Conservation (phyloP, 1,284 basidiomycete species). For the Spongispora temasekensis region DNA sequence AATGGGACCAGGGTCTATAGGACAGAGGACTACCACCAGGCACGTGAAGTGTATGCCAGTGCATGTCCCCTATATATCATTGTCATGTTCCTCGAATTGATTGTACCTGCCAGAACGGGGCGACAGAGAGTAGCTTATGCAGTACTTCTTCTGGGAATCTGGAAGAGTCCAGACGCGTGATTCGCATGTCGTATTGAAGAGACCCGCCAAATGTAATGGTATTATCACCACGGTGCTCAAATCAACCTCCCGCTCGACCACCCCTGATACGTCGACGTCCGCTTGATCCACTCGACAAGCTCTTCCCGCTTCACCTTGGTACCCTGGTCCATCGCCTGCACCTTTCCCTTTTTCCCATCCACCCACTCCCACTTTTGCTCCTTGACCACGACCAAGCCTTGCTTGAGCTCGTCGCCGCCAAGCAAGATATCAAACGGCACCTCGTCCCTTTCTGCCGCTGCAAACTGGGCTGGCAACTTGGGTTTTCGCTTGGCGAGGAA, state of each 20-base stretch:
- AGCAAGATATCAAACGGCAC: slow-evolving; percentile 92
- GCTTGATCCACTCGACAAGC: slow-evolving; percentile 71
- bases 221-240: too few relatives aligned
- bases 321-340: slow-evolving; percentile 66
- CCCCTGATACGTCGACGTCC: slow-evolving; percentile 45
- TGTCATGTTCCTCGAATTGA: too few relatives aligned
- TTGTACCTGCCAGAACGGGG: too few relatives aligned
- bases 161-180: too few relatives aligned
- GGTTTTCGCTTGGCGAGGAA: slow-evolving; percentile 94
- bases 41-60: too few relatives aligned
- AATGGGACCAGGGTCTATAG: too few relatives aligned
- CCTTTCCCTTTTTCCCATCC: slow-evolving; percentile 73
- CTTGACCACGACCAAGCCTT: slow-evolving; percentile 88
- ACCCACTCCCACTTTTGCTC: slow-evolving; percentile 85
- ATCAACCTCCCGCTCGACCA: slow-evolving; percentile 49
- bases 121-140: too few relatives aligned
- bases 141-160: too few relatives aligned
- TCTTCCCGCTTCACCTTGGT: slow-evolving; percentile 66
- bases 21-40: too few relatives aligned
- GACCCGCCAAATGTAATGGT: too few relatives aligned
- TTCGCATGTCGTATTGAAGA: too few relatives aligned
- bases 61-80: too few relatives aligned
- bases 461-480: slow-evolving; percentile 86
- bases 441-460: slow-evolving; percentile 88
- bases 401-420: slow-evolving; percentile 83